Evolutionary conservation across 169 alveolate species (phyloP).

Genomic region (Plasmodium fragile): DNA sequence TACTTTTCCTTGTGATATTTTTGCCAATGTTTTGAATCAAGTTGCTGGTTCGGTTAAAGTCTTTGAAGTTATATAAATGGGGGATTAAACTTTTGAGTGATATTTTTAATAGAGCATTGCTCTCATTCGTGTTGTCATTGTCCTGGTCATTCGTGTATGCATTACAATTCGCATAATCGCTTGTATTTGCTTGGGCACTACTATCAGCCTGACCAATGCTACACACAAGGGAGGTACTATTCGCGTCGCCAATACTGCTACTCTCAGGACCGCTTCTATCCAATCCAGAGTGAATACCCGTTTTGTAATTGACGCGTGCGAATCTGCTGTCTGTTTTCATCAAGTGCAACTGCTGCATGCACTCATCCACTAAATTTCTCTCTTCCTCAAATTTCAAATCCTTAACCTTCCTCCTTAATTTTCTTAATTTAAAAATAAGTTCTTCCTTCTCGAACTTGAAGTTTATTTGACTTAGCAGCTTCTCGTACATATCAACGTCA

Average conservation of each 20-base stretch:
- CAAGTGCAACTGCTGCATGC: conserved; percentile 18
- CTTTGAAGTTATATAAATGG: conserved; percentile 36
- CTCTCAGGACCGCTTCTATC: not conserved
- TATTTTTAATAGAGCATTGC: not conserved
- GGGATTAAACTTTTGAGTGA: conserved; percentile 57
- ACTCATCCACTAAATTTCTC: conserved; percentile 19
- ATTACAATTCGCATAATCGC: not conserved
- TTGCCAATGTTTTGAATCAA: conserved; percentile 20
- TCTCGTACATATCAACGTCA: conserved; percentile 33
- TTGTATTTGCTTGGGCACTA: not conserved
- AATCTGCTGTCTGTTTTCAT: not conserved
- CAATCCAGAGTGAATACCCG: too few species aligned
- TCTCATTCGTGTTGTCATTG: not conserved
- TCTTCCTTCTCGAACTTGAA: conserved; percentile 18
- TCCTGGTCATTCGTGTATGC: not conserved
- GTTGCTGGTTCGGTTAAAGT: conserved; percentile 29
- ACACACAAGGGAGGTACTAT: not conserved
- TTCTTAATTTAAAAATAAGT: conserved; percentile 36
- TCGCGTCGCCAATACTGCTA: not conserved
- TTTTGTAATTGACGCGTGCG: not conserved
- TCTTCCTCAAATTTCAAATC: conserved; percentile 30
- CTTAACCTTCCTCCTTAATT: conserved; percentile 2
- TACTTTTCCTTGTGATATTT: not conserved
- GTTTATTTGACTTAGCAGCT: conserved; percentile 16
- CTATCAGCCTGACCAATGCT: too few species aligned